Evolutionary conservation across 2,329 filamentous ascomycete species (phyloP).

Genomic region (Botrytis porri): DNA sequence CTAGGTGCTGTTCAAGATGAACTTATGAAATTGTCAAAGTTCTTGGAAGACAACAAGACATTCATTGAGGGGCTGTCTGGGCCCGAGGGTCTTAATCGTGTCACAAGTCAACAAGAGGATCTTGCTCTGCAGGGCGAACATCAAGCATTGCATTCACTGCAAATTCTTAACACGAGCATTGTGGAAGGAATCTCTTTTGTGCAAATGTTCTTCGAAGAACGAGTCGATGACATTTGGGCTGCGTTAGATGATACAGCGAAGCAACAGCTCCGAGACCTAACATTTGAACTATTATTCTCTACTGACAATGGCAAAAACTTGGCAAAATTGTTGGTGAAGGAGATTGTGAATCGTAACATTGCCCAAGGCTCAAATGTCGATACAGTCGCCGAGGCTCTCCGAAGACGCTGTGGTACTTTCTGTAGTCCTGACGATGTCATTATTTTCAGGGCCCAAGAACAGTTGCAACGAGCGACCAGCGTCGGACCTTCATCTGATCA

Average conservation of each 20-base stretch:
- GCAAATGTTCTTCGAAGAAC: constrained; percentile 89
- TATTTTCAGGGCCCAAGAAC: constrained; percentile 97
- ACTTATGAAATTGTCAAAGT: constrained; percentile 73
- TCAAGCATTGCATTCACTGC: constrained; percentile 81
- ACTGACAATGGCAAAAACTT: constrained; percentile 76
- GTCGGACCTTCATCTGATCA: constrained; percentile 70
- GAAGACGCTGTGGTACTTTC: constrained; percentile 91
- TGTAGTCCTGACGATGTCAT: constrained; percentile 96
- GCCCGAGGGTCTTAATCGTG: constrained; percentile 76
- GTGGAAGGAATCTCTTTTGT: constrained; percentile 97
- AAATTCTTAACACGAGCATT: constrained; percentile 82
- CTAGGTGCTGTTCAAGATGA: constrained; percentile 76
- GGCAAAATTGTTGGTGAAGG: constrained; percentile 91
- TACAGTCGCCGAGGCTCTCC: constrained; percentile 90
- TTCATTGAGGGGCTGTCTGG: constrained; percentile 95
- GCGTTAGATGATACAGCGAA: constrained; percentile 69
- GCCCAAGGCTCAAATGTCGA: constrained; percentile 96
- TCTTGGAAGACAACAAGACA: constrained; percentile 81
- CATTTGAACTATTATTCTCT: constrained; percentile 85
- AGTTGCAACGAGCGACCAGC: constrained; percentile 83
- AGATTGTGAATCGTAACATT: constrained; percentile 97
- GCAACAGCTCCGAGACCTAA: constrained; percentile 70
- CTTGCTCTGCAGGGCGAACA: constrained; percentile 91
- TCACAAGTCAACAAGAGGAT: constrained; percentile 82
- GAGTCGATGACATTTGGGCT: constrained; percentile 80